Percentiles rank a stretch among this genome's conserved stretches.
Evolutionary conservation across 352 stramenopile genomes (phyloP).

Genomic region (Peronospora destructor): DNA sequence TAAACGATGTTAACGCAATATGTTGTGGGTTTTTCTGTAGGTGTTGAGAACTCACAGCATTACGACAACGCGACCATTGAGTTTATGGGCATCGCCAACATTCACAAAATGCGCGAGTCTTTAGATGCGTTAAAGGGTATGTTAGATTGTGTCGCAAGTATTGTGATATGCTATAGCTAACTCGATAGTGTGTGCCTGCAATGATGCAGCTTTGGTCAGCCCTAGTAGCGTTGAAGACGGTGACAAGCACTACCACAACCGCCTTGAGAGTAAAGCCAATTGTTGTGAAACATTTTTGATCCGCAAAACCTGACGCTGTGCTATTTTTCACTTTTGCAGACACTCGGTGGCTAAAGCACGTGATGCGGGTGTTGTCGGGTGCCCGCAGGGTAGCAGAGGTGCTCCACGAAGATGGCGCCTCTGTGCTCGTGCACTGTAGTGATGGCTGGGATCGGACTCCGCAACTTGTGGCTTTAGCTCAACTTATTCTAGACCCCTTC

Average conservation of each 20-base stretch:
- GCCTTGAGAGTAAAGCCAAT: slow-evolving; percentile 59
- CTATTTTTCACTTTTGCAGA: slow-evolving; percentile 38
- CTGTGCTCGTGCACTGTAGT: slow-evolving; percentile 81
- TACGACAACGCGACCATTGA: slow-evolving; percentile 93
- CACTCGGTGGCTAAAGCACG: slow-evolving; percentile 94
- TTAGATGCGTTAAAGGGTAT: slow-evolving; percentile 81
- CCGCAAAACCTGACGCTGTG: slow-evolving; percentile 1
- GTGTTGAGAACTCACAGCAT: slow-evolving; percentile 94
- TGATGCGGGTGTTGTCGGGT: slow-evolving; percentile 84
- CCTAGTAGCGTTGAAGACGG: slow-evolving; percentile 76
- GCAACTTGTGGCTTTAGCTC: slow-evolving; percentile 69
- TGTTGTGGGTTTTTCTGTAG: slow-evolving; percentile 27
- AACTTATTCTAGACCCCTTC: slow-evolving; percentile 83
- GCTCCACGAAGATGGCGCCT: slow-evolving; percentile 79
- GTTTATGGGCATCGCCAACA: slow-evolving; percentile 98
- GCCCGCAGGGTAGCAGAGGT: slow-evolving; percentile 67
- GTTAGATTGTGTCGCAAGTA: slow-evolving; percentile 8
- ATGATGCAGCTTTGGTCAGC: slow-evolving; percentile 57
- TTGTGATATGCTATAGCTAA: slow-evolving; percentile 4
- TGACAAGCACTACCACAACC: slow-evolving; percentile 85
- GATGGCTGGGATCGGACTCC: slow-evolving; percentile 85
- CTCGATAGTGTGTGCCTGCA: slow-evolving; percentile 1
- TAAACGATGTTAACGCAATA: slow-evolving; percentile 1
- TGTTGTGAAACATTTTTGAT: not conserved
- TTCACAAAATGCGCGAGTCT: slow-evolving; percentile 96